These are phyloP conservation scores for Larix sibirica DNA, from an alignment of 83 land plant genomes.

Conservation along the genomic window DNA sequence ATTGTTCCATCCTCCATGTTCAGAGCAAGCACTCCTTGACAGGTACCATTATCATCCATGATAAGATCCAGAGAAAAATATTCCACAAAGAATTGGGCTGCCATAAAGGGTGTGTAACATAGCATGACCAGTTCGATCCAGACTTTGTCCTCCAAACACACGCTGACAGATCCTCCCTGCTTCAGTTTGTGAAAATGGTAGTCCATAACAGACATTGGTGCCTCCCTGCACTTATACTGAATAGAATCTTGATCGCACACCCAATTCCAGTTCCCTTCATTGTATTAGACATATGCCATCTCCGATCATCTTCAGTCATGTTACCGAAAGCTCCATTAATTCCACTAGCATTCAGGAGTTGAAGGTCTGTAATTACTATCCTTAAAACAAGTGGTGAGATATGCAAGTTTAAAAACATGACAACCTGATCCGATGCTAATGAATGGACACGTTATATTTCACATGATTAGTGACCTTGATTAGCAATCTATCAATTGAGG, in stretches of 20 bases:
- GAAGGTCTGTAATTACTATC: too few relatives aligned
- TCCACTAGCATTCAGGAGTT: conserved; percentile 35
- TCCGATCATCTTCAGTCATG: conserved; percentile 98
- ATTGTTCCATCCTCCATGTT: conserved; percentile 96
- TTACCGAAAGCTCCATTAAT: conserved; percentile 98
- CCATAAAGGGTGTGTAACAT: conserved; percentile 92
- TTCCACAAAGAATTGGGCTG: conserved; percentile 97
- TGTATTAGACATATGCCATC: conserved; percentile 99
- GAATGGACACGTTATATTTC: too few relatives aligned
- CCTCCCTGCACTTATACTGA: conserved; percentile 98
- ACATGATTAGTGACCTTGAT: too few relatives aligned
- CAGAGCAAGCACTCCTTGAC: conserved; percentile 87
- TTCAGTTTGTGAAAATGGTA: conserved; percentile 96
- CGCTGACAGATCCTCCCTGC: conserved; percentile 97
- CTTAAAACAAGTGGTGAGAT: too few relatives aligned
- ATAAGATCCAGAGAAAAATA: conserved; percentile 90
- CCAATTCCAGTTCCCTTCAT: conserved; percentile 97
- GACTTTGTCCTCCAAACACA: conserved; percentile 98
- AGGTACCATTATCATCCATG: conserved; percentile 81
- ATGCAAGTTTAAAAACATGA: too few relatives aligned
- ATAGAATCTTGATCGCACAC: conserved; percentile 98
- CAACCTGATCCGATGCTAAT: too few relatives aligned
- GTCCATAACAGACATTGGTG: conserved; percentile 95
- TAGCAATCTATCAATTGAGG: too few relatives aligned
- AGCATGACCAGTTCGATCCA: conserved; percentile 94